A percentile compares a stretch with the other conserved stretches of the same genome.
phyloP scores from a whole-genome alignment of 768 basidiomycete species.

The Russula griseocarnosa region DNA sequence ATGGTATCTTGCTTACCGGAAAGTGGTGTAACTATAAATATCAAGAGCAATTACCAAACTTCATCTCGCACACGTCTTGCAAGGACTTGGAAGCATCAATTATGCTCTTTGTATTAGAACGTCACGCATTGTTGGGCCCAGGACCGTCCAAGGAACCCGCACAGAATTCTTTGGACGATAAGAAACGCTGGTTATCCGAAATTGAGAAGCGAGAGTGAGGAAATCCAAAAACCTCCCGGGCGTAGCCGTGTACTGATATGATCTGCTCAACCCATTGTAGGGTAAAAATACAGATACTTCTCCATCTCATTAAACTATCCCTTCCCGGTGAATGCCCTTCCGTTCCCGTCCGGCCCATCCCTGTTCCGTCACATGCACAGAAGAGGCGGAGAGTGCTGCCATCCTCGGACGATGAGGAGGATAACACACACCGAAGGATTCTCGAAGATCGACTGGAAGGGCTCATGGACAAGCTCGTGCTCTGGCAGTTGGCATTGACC shows the following conservation, averaged over 20 bases:
- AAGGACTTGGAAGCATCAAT: constrained; percentile 35
- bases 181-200: constrained; percentile 38
- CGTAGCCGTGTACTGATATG: not conserved
- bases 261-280: constrained; percentile 36
- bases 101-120: constrained; percentile 22
- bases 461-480: constrained; percentile 66
- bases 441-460: constrained; percentile 63
- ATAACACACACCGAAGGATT: constrained; percentile 21
- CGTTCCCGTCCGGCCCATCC: constrained; percentile 29
- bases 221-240: constrained; percentile 23
- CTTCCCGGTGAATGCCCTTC: constrained; percentile 45
- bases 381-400: constrained; percentile 29
- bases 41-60: constrained; percentile 45
- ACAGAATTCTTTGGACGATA: constrained; percentile 20
- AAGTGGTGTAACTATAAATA: constrained; percentile 72
- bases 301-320: constrained; percentile 62
- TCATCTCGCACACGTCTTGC: constrained; percentile 13
- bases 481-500: constrained; percentile 59
- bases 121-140: constrained; percentile 11
- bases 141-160: constrained; percentile 26
- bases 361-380: constrained; percentile 9
- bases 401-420: constrained; percentile 24
- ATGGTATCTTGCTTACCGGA: constrained; percentile 65
- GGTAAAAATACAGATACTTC: constrained; percentile 69
- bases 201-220: constrained; percentile 44